Conservation (phyloP, 768 basidiomycete genomes). For the Guyanaporus albipodus region DNA sequence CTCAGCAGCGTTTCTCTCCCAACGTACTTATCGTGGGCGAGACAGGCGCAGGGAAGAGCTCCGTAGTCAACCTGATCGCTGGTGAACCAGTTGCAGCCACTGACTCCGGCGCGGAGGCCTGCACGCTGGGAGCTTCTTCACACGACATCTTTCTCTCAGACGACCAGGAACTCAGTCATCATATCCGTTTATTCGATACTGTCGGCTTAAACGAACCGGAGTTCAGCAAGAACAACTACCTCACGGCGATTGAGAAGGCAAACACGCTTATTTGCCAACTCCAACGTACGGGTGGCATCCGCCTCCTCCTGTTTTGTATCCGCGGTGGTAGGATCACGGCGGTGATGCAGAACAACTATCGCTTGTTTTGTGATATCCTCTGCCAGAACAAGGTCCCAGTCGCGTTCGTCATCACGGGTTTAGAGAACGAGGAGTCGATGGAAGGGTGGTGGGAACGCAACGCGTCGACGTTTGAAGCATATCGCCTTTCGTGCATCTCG, state of each 20-base stretch:
- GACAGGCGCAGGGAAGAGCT: slow-evolving; percentile 37
- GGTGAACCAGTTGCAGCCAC: slow-evolving; percentile 24
- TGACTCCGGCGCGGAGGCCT: slow-evolving; percentile 32
- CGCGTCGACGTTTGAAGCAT: slow-evolving; percentile 26
- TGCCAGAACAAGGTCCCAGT: slow-evolving; percentile 31
- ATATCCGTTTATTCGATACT: slow-evolving; percentile 33
- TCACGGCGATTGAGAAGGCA: slow-evolving; percentile 30
- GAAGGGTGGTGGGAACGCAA: slow-evolving; percentile 36
- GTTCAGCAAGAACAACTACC: slow-evolving; percentile 20
- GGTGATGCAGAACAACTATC: slow-evolving; percentile 30
- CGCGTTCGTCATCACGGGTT: slow-evolving; percentile 29
- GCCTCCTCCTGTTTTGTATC: slow-evolving; percentile 33
- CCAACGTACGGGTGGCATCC: slow-evolving; percentile 27
- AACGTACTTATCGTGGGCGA: slow-evolving; percentile 38
- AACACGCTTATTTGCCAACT: slow-evolving; percentile 35
- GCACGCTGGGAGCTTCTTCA: slow-evolving; percentile 31
- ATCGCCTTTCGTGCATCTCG: slow-evolving; percentile 23
- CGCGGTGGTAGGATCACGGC: slow-evolving; percentile 32
- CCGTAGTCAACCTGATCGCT: slow-evolving; percentile 38
- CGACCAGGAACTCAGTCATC: slow-evolving; percentile 11
- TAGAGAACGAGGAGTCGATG: slow-evolving; percentile 33
- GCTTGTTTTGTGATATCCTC: slow-evolving; percentile 27
- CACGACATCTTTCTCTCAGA: slow-evolving; percentile 27
- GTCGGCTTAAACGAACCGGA: slow-evolving; percentile 30
- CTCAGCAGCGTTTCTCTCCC: slow-evolving; percentile 24